Percentiles rank a stretch among this genome's conserved stretches.
Conservation (phyloP, 1,284 basidiomycete species). For the Xanthoconium separans region DNA sequence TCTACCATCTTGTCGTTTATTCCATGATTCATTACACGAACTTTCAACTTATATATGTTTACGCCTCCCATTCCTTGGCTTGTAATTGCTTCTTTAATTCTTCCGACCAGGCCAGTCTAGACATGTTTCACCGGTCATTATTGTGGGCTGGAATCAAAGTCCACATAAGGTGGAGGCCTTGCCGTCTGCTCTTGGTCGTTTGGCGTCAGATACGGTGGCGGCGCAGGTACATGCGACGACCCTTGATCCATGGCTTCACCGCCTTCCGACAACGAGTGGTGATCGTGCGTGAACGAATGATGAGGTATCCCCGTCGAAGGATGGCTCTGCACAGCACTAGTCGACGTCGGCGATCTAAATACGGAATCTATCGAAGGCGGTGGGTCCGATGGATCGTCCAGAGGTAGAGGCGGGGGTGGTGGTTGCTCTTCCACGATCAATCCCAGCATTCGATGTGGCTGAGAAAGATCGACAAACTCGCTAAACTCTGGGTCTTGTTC, state of each 20-base stretch:
- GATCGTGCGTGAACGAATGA: constrained; percentile 33
- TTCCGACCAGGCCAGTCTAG: not conserved
- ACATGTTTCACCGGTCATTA: constrained; percentile 9
- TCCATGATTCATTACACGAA: constrained; percentile 22
- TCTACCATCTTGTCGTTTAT: constrained; percentile 22
- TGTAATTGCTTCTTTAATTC: constrained; percentile 34
- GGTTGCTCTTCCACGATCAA: constrained; percentile 53
- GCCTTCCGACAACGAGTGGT: constrained; percentile 23
- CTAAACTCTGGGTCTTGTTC: constrained; percentile 65
- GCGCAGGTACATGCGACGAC: constrained; percentile 46
- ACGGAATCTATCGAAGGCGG: constrained; percentile 81
- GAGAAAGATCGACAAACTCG: constrained; percentile 56
- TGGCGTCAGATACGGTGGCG: constrained; percentile 45
- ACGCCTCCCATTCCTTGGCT: constrained; percentile 14
- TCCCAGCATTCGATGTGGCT: constrained; percentile 55
- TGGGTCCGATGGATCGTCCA: constrained; percentile 82
- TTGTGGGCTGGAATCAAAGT: constrained; percentile 33
- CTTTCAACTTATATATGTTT: constrained; percentile 27
- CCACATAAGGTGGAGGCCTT: constrained; percentile 44
- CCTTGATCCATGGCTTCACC: constrained; percentile 34
- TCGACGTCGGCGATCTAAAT: constrained; percentile 57
- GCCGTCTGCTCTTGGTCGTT: constrained; percentile 38
- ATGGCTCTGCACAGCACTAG: constrained; percentile 43
- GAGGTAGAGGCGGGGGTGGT: constrained; percentile 75
- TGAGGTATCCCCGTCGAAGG: constrained; percentile 36